These are phyloP conservation scores for Peronospora farinosa DNA, from an alignment of 352 stramenopile genomes.

Conservation along the genomic window DNA sequence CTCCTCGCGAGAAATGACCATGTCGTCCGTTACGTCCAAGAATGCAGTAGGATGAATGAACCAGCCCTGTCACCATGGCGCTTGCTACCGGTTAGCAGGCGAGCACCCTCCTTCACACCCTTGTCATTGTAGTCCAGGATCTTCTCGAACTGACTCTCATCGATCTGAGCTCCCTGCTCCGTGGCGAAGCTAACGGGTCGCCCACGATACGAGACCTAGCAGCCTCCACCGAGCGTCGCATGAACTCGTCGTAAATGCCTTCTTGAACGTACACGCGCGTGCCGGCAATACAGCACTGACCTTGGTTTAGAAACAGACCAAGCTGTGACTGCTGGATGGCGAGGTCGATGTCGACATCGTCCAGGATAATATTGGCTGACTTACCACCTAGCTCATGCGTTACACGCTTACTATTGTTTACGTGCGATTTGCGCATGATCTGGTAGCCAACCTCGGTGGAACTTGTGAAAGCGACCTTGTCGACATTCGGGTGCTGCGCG, in stretches of 20 bases:
- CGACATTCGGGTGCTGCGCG: slow-evolving; percentile 33
- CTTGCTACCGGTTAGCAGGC: slow-evolving; percentile 75
- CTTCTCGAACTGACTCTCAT: slow-evolving; percentile 70
- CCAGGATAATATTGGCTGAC: too few relatives aligned
- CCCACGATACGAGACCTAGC: slow-evolving; percentile 52
- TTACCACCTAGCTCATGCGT: too few relatives aligned
- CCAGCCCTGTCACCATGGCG: slow-evolving; percentile 54
- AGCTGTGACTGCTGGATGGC: slow-evolving; percentile 43
- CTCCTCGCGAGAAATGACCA: slow-evolving; percentile 88
- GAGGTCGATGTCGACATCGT: slow-evolving; percentile 39
- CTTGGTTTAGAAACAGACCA: slow-evolving; percentile 81
- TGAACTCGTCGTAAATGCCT: slow-evolving; percentile 84
- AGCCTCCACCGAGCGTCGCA: slow-evolving; percentile 45
- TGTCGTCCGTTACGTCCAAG: slow-evolving; percentile 66
- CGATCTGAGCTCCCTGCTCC: slow-evolving; percentile 55
- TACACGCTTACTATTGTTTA: too few relatives aligned
- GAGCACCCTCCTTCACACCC: slow-evolving; percentile 80
- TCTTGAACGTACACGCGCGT: slow-evolving; percentile 87
- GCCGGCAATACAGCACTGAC: slow-evolving; percentile 84
- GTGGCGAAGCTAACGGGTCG: slow-evolving; percentile 39
- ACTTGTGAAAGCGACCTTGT: slow-evolving; percentile 82
- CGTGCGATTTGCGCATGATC: too few relatives aligned
- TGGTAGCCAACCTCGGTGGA: too few relatives aligned
- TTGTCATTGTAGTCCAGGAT: slow-evolving; percentile 80
- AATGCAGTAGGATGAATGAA: slow-evolving; percentile 93